Evolutionary conservation across 2,329 filamentous ascomycete species (phyloP).

Genomic region (Diplocarpon rosae): DNA sequence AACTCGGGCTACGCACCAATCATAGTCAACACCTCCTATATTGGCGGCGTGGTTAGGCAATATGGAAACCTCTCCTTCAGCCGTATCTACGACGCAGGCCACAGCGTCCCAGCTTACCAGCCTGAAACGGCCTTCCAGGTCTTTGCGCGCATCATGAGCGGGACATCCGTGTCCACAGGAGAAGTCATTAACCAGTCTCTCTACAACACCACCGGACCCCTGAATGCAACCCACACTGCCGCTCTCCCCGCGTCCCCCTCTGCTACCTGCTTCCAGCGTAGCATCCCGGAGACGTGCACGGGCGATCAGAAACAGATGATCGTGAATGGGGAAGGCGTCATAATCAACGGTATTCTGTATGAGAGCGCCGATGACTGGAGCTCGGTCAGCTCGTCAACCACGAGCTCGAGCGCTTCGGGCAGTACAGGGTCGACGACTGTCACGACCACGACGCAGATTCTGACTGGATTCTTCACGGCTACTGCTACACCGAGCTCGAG

Average conservation of each 20-base stretch:
- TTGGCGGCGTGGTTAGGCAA: slow-evolving; percentile 64
- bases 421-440: slow-evolving; percentile 14
- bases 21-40: slow-evolving; percentile 54
- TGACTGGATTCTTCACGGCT: slow-evolving; percentile 26
- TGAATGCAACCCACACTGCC: slow-evolving; percentile 46
- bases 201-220: slow-evolving; percentile 47
- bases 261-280: slow-evolving; percentile 50
- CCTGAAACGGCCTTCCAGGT: slow-evolving; percentile 43
- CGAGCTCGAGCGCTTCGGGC: slow-evolving; percentile 6
- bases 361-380: slow-evolving; percentile 32
- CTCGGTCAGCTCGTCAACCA: slow-evolving; percentile 12
- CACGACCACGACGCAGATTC: slow-evolving; percentile 23
- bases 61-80: slow-evolving; percentile 64
- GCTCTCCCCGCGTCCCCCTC: slow-evolving; percentile 36
- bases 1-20: slow-evolving; percentile 63
- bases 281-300: slow-evolving; percentile 43
- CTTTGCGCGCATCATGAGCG: slow-evolving; percentile 46
- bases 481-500: slow-evolving; percentile 24
- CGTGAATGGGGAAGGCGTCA: slow-evolving; percentile 38
- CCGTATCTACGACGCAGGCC: slow-evolving; percentile 55
- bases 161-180: slow-evolving; percentile 39
- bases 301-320: slow-evolving; percentile 38
- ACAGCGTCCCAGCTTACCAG: slow-evolving; percentile 48
- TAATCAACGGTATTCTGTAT: slow-evolving; percentile 50
- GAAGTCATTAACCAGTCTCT: slow-evolving; percentile 37